phyloP scores from a whole-genome alignment of 2,329 filamentous ascomycete genomes.

The Talaromyces marneffei region DNA sequence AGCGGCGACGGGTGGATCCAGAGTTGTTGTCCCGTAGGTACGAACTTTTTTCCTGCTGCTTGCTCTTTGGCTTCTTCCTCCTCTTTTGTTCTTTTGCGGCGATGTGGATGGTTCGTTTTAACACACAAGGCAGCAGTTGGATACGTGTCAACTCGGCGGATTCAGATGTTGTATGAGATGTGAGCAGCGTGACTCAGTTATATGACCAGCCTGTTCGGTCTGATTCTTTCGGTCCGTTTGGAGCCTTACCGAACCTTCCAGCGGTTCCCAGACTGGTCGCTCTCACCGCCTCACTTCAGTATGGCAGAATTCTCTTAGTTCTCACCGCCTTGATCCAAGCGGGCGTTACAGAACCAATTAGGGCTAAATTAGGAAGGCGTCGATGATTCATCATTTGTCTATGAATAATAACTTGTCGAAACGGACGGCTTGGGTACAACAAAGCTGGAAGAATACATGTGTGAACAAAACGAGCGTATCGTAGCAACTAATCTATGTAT shows the following conservation, averaged over 20 bases:
- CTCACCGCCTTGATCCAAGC: background rate
- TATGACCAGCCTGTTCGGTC: background rate
- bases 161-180: background rate
- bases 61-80: slow-evolving; percentile 17
- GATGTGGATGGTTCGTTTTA: background rate
- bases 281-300: slow-evolving; percentile 8
- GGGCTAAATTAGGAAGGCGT: background rate
- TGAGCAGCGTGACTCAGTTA: background rate
- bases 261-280: slow-evolving; percentile 26
- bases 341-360: background rate
- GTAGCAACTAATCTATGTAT: background rate
- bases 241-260: slow-evolving; percentile 36
- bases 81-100: slow-evolving; percentile 13
- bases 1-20: slow-evolving; percentile 27
- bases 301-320: slow-evolving; percentile 9
- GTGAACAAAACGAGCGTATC: slow-evolving; percentile 2
- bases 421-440: background rate
- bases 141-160: background rate
- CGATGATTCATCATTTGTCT: background rate
- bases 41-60: slow-evolving; percentile 9
- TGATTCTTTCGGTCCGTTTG: background rate
- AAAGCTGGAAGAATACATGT: slow-evolving; percentile 5
- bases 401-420: background rate
- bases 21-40: slow-evolving; percentile 11
- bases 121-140: background rate